phyloP scores from a whole-genome alignment of 2,329 filamentous ascomycete species.

The Calonectria multiphialidica region DNA sequence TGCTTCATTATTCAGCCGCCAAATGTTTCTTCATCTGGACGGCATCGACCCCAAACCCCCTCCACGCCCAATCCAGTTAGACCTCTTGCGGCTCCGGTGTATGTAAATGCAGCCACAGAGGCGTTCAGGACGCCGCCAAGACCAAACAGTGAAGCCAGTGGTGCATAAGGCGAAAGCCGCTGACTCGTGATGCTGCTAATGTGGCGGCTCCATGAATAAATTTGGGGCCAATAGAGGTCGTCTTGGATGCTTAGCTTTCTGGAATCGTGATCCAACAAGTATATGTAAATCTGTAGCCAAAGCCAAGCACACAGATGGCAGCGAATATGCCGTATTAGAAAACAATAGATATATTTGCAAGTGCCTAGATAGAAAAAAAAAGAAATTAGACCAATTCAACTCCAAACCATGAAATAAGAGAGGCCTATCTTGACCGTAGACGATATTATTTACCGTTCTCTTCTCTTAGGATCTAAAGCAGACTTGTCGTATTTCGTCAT shows the following conservation, averaged over 20 bases:
- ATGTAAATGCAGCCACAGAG: conserved; percentile 5
- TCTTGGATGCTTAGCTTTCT: neutral
- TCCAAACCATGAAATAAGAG: no score
- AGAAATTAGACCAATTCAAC: no score
- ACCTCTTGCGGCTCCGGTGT: conserved; percentile 1
- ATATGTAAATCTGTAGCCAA: neutral
- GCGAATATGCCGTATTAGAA: no score
- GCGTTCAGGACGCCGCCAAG: neutral
- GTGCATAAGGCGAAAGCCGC: neutral
- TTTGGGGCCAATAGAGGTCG: neutral
- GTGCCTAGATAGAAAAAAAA: no score
- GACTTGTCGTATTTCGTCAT: no score
- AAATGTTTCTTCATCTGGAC: conserved; percentile 11
- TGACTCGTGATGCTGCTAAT: neutral
- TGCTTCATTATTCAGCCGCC: conserved; percentile 9
- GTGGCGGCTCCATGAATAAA: neutral
- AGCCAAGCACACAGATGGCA: neutral
- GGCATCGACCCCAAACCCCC: neutral
- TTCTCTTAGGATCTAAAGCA: no score
- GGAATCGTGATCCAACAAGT: neutral
- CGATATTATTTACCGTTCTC: no score
- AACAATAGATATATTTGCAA: no score
- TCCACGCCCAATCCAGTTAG: neutral
- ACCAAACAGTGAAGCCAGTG: neutral
- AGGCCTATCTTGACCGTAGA: neutral